Evolutionary conservation across 2,329 filamentous ascomycete species (phyloP), one percentile per base, ranked within the genome.

Genomic region (Ceratocystiopsis sp.): DNA sequence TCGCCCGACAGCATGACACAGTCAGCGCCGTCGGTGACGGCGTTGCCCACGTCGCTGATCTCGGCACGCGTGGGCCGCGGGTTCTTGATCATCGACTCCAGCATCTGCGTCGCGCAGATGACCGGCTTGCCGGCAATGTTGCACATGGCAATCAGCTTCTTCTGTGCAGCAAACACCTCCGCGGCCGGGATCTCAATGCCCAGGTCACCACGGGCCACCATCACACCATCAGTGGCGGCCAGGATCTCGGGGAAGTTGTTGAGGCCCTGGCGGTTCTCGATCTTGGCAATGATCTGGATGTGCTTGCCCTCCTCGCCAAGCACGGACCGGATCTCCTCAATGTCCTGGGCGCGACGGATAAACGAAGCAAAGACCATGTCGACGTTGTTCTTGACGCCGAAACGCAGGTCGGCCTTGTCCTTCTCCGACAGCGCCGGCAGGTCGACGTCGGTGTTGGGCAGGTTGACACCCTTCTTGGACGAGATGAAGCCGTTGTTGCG

Each of bases 131-230:
- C 91, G 54, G 86, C 87, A 60, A 95, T 79, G 73, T 98, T 98
- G 78, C 91, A 98, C 80, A 96, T 96, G 67, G 91, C 87, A 65
- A 98, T 98, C 76, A 98, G 87, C 84, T 98, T 98, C 82, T 98
- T 98, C 74, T 98, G 91, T 45, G 91, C 91, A 54, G 93, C 85
- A 66, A 98, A 98, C 53, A 98, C 91, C 73, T 98, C 91, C 51
- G 89, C 85, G 48, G 91, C 89, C 41, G 91, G 89, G 56, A 98
- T 98, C 69, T 98, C 91, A 56, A 98, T 98, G 71, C 91, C 91
- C 51, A 94, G 70, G 60, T 96, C 91, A 69, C 91, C 91, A 77
- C 91, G 89, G 57, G 91, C 91, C 54, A 98, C 91, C 91, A 98
- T 98, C 70, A 98, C 87, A 74, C 91, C 91, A 63, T 98, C 91